phyloP scores from a whole-genome alignment of 305 asterid species.

The Caryopteris hybrid region DNA sequence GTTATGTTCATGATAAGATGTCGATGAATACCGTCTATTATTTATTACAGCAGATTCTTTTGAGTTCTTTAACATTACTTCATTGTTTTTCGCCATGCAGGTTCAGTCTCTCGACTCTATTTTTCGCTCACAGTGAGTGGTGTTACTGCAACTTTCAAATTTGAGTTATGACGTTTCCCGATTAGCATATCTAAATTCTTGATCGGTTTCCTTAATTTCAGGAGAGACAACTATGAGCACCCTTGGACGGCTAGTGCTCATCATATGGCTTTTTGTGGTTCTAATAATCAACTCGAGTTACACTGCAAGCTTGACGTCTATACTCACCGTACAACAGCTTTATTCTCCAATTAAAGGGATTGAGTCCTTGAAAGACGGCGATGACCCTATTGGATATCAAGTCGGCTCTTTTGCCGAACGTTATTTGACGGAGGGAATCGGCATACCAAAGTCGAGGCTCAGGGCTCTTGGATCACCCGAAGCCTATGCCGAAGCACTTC shows the following conservation, averaged over 20 bases:
- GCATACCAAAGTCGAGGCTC: constrained; percentile 56
- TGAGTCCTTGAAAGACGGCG: constrained; percentile 50
- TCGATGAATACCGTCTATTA: too few relatives aligned
- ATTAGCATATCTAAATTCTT: not conserved
- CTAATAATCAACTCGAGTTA: constrained; percentile 81
- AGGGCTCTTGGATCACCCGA: constrained; percentile 59
- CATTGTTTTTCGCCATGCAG: constrained; percentile 25
- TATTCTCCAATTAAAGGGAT: constrained; percentile 77
- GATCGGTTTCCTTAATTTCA: constrained; percentile 28
- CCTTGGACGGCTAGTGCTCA: constrained; percentile 66
- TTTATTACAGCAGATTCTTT: too few relatives aligned
- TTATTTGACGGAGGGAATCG: constrained; percentile 50
- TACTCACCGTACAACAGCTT: constrained; percentile 82
- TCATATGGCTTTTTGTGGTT: constrained; percentile 80
- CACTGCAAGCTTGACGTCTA: constrained; percentile 81
- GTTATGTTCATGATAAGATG: too few relatives aligned
- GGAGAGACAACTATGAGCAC: constrained; percentile 72
- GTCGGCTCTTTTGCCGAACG: constrained; percentile 69
- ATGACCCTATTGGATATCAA: constrained; percentile 67
- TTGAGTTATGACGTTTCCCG: not conserved
- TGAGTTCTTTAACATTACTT: constrained; percentile 3
- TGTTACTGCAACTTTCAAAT: not conserved
- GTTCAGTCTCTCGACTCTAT: constrained; percentile 62
- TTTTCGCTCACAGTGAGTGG: constrained; percentile 54
- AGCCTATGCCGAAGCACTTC: constrained; percentile 61